Evolutionary conservation across 2,329 filamentous ascomycete genomes (phyloP), one percentile per base, ranked within the genome.

Genomic region (Penicillium sp.): DNA sequence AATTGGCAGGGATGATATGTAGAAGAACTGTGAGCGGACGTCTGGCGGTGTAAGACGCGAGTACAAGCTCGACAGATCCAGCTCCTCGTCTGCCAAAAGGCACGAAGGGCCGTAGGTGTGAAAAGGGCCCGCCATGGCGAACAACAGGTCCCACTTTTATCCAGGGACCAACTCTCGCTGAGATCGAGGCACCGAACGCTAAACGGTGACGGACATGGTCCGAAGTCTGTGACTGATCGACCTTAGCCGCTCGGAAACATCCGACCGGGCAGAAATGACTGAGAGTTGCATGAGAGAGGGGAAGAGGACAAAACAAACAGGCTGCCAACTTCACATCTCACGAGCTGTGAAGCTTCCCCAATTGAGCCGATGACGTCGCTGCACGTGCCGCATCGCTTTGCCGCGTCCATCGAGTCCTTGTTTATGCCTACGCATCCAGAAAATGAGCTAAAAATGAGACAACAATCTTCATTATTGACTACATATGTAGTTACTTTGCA

Each of bases 21-120:
- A 96, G 73, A 96, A 96, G 75, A 90, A 96, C 57, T 90, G 89
- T 20, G 87, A 80, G 28, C 80, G 78, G 48, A 88, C 70, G 24
- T 60, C 66, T 0, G 82, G 79, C 14, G 88, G 87, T 22, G 81
- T 77, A 47, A 74, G 76, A 48, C 61, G 65, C 16, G 63, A 58
- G 40, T 65, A 62, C 51, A 68, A 65, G 40, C 66, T 63, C 36
- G 65, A 54, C n/a, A 63, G 63, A 36, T 70, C 63, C 11, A 70
- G 62, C 27, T 68, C 63, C 43, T 69, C 66, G 43, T 68, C 64
- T 70, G 63, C 73, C 62, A 64, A 77, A 62, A 62, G 80, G 66
- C 86, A 89, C 49, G 77, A 79, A 24, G 79, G 69, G 53, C 82
- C 82, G 59, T 82, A 83, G 11, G 81, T 86, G 68, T 89, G 86